Evolutionary conservation across 306 rosid species (phyloP).

Genomic region (Citrullus amarus): DNA sequence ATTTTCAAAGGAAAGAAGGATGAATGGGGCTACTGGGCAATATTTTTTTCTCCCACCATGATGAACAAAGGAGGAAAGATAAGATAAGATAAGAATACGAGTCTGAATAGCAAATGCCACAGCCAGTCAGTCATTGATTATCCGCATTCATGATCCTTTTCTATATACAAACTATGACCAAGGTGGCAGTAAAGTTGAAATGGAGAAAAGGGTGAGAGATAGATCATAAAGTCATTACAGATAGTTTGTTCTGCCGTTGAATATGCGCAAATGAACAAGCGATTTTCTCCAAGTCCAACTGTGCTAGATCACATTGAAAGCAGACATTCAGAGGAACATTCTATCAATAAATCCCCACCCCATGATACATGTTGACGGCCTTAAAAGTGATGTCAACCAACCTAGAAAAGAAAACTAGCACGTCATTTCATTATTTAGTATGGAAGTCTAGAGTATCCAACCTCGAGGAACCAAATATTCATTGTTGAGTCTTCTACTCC

Average conservation of each 20-base stretch:
- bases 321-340: slow-evolving; percentile 1
- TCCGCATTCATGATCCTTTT: background rate
- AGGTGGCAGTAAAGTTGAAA: background rate
- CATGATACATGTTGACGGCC: slow-evolving; percentile 4
- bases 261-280: background rate
- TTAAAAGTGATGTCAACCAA: slow-evolving; percentile 3
- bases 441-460: slow-evolving; percentile 5
- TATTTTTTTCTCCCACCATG: background rate
- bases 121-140: background rate
- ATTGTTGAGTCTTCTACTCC: background rate
- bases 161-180: background rate
- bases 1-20: background rate
- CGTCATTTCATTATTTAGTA: slow-evolving; percentile 6
- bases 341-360: background rate
- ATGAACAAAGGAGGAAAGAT: background rate
- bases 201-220: background rate
- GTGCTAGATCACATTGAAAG: background rate
- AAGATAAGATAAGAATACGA: background rate
- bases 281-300: background rate
- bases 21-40: background rate
- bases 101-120: background rate
- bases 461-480: slow-evolving; percentile 4
- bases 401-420: slow-evolving; percentile 1
- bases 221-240: slow-evolving; percentile 8
- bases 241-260: background rate